These are phyloP conservation scores for Glebionis coronaria DNA, from an alignment of 129 eudicot species.

Conservation along the genomic window DNA sequence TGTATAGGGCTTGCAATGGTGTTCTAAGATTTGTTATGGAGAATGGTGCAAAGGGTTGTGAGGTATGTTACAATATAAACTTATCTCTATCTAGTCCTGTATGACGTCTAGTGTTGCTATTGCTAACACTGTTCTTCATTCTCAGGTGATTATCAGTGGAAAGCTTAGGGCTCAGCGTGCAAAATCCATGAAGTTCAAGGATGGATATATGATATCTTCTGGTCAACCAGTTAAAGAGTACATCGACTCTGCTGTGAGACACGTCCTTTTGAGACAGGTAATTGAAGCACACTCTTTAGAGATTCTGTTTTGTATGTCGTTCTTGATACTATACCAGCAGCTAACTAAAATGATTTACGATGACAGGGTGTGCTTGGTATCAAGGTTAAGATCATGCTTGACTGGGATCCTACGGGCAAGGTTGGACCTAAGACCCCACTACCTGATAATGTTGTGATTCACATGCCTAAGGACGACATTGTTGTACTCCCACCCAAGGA, in stretches of 20 bases:
- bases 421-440: conserved; percentile 63
- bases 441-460: conserved; percentile 52
- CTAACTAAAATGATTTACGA: background rate
- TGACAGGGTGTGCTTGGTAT: conserved; percentile 65
- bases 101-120: background rate
- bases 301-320: no score
- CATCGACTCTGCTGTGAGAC: conserved; percentile 65
- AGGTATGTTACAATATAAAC: conserved; percentile 29
- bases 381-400: conserved; percentile 60
- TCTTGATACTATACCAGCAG: no score
- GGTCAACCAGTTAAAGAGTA: conserved; percentile 73
- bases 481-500: conserved; percentile 31
- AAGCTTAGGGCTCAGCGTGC: conserved; percentile 74
- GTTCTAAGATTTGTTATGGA: conserved; percentile 72
- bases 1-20: conserved; percentile 70
- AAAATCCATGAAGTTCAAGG: conserved; percentile 74
- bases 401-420: conserved; percentile 28
- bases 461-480: conserved; percentile 45
- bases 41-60: conserved; percentile 84
- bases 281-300: background rate
- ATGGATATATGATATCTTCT: conserved; percentile 57
- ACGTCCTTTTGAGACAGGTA: conserved; percentile 75
- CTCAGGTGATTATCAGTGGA: conserved; percentile 62
- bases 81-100: background rate
- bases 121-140: no score